Percentiles rank a stretch among this genome's conserved stretches.
These are phyloP conservation scores for Fusarium pilosicola DNA, from an alignment of 2,329 filamentous ascomycete genomes.

Conservation along the genomic window DNA sequence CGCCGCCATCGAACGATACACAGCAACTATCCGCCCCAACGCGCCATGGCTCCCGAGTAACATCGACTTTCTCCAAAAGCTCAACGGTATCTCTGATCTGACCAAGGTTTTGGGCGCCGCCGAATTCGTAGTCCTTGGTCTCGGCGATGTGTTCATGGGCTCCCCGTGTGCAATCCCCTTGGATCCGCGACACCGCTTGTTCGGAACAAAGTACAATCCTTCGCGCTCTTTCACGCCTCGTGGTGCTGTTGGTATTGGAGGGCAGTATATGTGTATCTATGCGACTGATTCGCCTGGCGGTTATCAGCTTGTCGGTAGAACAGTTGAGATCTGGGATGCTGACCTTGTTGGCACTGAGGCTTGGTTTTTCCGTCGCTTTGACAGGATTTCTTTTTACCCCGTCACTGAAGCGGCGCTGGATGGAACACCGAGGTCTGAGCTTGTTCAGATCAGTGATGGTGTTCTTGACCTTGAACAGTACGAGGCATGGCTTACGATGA, in stretches of 20 bases:
- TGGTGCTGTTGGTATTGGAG: slow-evolving; percentile 50
- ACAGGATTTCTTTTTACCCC: slow-evolving; percentile 48
- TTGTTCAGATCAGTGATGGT: slow-evolving; percentile 43
- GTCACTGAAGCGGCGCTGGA: slow-evolving; percentile 45
- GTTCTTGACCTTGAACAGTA: slow-evolving; percentile 47
- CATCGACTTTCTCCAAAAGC: slow-evolving; percentile 59
- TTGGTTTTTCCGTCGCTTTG: slow-evolving; percentile 48
- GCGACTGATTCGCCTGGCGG: slow-evolving; percentile 51
- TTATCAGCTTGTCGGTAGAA: slow-evolving; percentile 52
- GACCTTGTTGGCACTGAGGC: slow-evolving; percentile 17
- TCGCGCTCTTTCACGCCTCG: slow-evolving; percentile 51
- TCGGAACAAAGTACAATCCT: slow-evolving; percentile 53
- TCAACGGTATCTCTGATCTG: slow-evolving; percentile 48
- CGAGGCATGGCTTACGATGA: slow-evolving; percentile 45
- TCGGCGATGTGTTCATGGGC: slow-evolving; percentile 54
- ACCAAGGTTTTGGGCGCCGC: slow-evolving; percentile 45
- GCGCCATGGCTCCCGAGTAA: slow-evolving; percentile 72
- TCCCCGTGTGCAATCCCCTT: slow-evolving; percentile 51
- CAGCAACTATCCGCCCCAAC: slow-evolving; percentile 68
- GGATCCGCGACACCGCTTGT: slow-evolving; percentile 49
- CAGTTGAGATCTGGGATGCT: slow-evolving; percentile 49
- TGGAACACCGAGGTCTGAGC: slow-evolving; percentile 29
- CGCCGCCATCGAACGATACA: slow-evolving; percentile 68
- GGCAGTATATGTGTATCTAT: slow-evolving; percentile 54
- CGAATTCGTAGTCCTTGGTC: slow-evolving; percentile 50